Conservation (phyloP, 768 basidiomycete genomes). For the Suillus fuscotomentosus region DNA sequence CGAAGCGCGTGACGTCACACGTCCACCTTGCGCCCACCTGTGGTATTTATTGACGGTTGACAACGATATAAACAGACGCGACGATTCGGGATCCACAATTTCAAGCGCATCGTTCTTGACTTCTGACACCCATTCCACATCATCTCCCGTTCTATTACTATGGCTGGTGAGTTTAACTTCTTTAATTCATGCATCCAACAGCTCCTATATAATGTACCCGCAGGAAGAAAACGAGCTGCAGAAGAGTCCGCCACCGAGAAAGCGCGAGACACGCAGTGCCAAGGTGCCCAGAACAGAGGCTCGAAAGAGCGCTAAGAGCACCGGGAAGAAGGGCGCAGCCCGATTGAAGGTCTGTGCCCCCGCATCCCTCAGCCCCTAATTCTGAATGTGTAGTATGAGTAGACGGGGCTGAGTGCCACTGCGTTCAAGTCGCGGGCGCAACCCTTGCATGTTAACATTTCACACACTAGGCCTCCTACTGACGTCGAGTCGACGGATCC, state of each 20-base stretch:
- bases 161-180: conserved; percentile 26
- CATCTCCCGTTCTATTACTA: conserved; percentile 9
- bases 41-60: conserved; percentile 23
- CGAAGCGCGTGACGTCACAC: conserved; percentile 35
- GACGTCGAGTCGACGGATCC: conserved; percentile 44
- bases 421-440: conserved; percentile 64
- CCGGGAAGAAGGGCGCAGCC: conserved; percentile 38
- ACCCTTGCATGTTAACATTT: conserved; percentile 67
- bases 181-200: conserved; percentile 12
- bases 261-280: conserved; percentile 42
- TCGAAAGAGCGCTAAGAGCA: conserved; percentile 28
- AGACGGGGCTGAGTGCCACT: conserved; percentile 47
- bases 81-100: not conserved
- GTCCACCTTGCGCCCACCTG: conserved; percentile 9
- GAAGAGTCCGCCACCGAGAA: conserved; percentile 33
- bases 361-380: conserved; percentile 1
- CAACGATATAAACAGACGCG: conserved; percentile 9
- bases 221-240: conserved; percentile 48
- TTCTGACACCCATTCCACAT: conserved; percentile 8
- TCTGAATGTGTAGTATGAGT: conserved; percentile 3
- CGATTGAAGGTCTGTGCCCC: conserved; percentile 43
- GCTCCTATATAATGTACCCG: conserved; percentile 1
- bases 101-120: not conserved
- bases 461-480: conserved; percentile 57
- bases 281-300: conserved; percentile 51